Evolutionary conservation across 2,329 filamentous ascomycete species (phyloP).

Genomic region (Xylaria arbuscula): DNA sequence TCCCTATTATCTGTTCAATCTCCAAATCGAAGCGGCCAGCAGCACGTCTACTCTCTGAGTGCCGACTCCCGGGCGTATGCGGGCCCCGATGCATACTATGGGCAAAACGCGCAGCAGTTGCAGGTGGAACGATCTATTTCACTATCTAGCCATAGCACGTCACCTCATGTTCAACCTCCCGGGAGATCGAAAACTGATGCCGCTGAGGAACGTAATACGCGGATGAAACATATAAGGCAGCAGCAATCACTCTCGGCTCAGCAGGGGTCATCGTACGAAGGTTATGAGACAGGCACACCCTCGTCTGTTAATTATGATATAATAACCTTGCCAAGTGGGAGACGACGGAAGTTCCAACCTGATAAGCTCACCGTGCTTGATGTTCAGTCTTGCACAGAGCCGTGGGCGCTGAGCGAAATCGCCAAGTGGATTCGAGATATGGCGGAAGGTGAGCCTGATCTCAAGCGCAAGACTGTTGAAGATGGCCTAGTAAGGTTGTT

Average conservation of each 20-base stretch:
- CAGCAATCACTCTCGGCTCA: slow-evolving; percentile 65
- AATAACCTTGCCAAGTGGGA: slow-evolving; percentile 82
- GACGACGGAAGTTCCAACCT: slow-evolving; percentile 85
- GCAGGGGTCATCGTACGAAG: slow-evolving; percentile 63
- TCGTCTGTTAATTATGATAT: slow-evolving; percentile 78
- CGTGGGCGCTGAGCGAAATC: slow-evolving; percentile 93
- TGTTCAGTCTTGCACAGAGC: slow-evolving; percentile 85
- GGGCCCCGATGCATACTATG: slow-evolving; percentile 64
- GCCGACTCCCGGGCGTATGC: slow-evolving; percentile 58
- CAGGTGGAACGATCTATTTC: slow-evolving; percentile 80
- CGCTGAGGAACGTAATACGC: slow-evolving; percentile 72
- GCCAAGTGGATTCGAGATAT: slow-evolving; percentile 87
- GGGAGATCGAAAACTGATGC: slow-evolving; percentile 94
- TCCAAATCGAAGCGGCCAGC: slow-evolving; percentile 59
- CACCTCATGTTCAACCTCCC: slow-evolving; percentile 82
- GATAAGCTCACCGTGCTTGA: slow-evolving; percentile 83
- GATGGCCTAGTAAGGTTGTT: slow-evolving; percentile 91
- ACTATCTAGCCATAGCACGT: slow-evolving; percentile 81
- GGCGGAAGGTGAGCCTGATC: slow-evolving; percentile 89
- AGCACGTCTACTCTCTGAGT: slow-evolving; percentile 62
- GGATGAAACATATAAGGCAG: slow-evolving; percentile 61
- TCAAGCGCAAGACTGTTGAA: slow-evolving; percentile 85
- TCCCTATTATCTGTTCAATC: slow-evolving; percentile 62
- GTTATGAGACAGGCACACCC: slow-evolving; percentile 66
- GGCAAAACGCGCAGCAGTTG: slow-evolving; percentile 56